A percentile compares a stretch with the other conserved stretches of the same genome.
These are phyloP conservation scores for Manihot esculenta DNA, from an alignment of 441 rosid species.

Conservation along the genomic window DNA sequence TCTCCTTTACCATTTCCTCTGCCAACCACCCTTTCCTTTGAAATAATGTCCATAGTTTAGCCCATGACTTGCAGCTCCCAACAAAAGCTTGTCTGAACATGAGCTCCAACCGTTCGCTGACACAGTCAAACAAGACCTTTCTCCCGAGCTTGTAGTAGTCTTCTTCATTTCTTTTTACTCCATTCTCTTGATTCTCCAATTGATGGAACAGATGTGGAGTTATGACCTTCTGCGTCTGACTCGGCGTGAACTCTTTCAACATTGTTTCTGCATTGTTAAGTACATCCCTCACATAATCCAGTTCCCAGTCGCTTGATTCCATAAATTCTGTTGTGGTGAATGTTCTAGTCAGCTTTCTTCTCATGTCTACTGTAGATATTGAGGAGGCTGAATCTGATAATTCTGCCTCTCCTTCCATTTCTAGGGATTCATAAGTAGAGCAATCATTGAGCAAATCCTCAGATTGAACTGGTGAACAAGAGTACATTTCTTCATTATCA, in stretches of 20 bases:
- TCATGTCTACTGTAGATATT: conserved; percentile 22
- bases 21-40: conserved; percentile 47
- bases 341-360: conserved; percentile 21
- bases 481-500: neutral
- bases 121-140: conserved; percentile 54
- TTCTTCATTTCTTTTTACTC: conserved; percentile 30
- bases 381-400: conserved; percentile 46
- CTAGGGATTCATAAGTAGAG: conserved; percentile 26
- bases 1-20: conserved; percentile 55
- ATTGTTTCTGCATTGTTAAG: conserved; percentile 51
- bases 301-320: conserved; percentile 50
- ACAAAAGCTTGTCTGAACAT: conserved; percentile 33
- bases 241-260: conserved; percentile 46
- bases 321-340: conserved; percentile 25
- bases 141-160: conserved; percentile 37
- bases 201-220: conserved; percentile 36
- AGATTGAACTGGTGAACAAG: conserved; percentile 35
- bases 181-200: conserved; percentile 36
- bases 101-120: conserved; percentile 48
- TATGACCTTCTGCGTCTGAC: conserved; percentile 38
- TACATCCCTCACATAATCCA: conserved; percentile 49
- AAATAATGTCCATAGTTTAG: conserved; percentile 32
- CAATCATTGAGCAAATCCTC: conserved; percentile 29
- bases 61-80: conserved; percentile 51
- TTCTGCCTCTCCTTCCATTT: conserved; percentile 39